phyloP scores from a whole-genome alignment of 345 rosid species.

The Conringia planisiliqua region DNA sequence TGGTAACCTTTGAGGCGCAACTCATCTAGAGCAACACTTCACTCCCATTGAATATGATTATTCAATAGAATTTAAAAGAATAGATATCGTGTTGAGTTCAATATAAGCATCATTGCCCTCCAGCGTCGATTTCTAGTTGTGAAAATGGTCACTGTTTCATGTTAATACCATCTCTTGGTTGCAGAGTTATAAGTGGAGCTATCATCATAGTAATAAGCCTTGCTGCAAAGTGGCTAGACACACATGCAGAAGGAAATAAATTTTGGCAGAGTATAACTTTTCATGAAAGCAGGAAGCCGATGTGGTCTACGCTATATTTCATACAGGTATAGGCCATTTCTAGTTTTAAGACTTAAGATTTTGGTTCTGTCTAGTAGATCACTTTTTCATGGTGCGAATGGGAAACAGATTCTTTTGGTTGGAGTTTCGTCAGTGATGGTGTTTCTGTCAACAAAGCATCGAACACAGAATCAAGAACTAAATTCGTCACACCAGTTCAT shows the following conservation, averaged over 20 bases:
- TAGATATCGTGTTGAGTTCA: background rate
- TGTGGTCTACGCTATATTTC: conserved; percentile 56
- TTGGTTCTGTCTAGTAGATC: background rate
- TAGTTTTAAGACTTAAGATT: background rate
- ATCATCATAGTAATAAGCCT: conserved; percentile 59
- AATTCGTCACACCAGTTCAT: conserved; percentile 72
- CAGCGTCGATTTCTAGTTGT: conserved; percentile 11
- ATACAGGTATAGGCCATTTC: conserved; percentile 52
- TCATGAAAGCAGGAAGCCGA: conserved; percentile 42
- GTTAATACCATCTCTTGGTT: conserved; percentile 15
- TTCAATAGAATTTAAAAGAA: background rate
- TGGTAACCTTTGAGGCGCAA: conserved; percentile 1
- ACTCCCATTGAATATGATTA: background rate
- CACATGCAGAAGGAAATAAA: conserved; percentile 62
- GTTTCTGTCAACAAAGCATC: conserved; percentile 69
- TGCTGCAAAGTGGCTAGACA: conserved; percentile 72
- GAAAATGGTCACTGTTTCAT: conserved; percentile 20
- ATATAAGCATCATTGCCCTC: conserved; percentile 7
- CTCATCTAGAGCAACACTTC: background rate
- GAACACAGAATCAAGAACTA: conserved; percentile 84
- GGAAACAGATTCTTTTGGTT: conserved; percentile 63
- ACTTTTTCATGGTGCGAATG: conserved; percentile 23
- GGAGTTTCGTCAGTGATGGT: conserved; percentile 81
- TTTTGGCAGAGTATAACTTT: conserved; percentile 65
- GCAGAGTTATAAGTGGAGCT: conserved; percentile 78